A percentile compares a stretch with the other conserved stretches of the same genome.
phyloP scores from a whole-genome alignment of 495 filamentous ascomycete genomes.

The Aspergillus asperescens region DNA sequence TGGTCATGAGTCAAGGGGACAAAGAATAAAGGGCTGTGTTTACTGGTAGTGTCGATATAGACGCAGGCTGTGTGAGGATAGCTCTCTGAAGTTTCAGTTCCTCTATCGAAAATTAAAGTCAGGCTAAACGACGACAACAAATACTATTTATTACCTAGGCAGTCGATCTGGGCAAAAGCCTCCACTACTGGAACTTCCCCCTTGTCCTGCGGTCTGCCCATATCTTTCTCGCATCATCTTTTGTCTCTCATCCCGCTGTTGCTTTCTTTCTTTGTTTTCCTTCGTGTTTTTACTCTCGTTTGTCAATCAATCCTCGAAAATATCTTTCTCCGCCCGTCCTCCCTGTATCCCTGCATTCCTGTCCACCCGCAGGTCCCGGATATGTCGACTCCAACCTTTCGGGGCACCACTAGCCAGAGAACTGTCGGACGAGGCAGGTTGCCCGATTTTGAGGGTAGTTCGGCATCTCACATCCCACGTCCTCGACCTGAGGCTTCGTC shows the following conservation, averaged over 20 bases:
- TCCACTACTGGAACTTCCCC: constrained; percentile 10
- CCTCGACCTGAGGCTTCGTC: constrained; percentile 65
- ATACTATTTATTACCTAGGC: too few species aligned
- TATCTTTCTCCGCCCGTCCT: neutral
- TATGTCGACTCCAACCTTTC: constrained; percentile 56
- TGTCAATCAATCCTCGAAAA: constrained; percentile 1
- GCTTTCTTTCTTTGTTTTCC: constrained; percentile 7
- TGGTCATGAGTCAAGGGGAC: too few species aligned
- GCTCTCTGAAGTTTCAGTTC: neutral
- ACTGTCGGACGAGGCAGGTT: constrained; percentile 58
- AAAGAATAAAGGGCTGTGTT: neutral
- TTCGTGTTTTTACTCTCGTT: constrained; percentile 4
- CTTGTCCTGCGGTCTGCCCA: constrained; percentile 14
- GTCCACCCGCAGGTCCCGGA: constrained; percentile 16
- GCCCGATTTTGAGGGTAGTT: constrained; percentile 62
- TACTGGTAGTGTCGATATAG: neutral
- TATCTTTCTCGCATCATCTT: constrained; percentile 18
- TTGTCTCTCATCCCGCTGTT: neutral
- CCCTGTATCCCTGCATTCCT: constrained; percentile 10
- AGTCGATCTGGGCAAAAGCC: constrained; percentile 17
- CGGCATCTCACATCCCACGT: constrained; percentile 74
- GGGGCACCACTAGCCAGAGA: constrained; percentile 41
- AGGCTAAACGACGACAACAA: constrained; percentile 16
- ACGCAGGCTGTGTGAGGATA: neutral
- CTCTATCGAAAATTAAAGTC: neutral